Evolutionary conservation across 73 alveolate species (phyloP), one percentile per base, ranked within the genome.

Genomic region (Uronychia binucleata): DNA sequence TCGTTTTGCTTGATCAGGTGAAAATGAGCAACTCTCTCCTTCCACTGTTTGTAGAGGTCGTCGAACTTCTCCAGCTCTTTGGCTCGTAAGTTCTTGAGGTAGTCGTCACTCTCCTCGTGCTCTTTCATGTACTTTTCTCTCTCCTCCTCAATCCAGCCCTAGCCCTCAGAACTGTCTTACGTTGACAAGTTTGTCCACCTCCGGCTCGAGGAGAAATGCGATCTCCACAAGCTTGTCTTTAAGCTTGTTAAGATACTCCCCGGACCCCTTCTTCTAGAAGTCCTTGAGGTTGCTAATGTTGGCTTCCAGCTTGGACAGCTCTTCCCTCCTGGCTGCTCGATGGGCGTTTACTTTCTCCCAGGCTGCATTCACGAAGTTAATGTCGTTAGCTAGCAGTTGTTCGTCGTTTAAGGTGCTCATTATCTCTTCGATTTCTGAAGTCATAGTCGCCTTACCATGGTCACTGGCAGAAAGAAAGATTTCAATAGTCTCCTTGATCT

Each of bases 201-300:
- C 96, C 58, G 97, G 97, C 58, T 87, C 94, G 1, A 93, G 85
- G 27, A 79, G 26, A 80, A 93, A 93, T 0, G 97, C 97, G 77
- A 86, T 89, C 31, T 92, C 92, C 0, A 91, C 74, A 1, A 92
- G 77, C 28, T 92, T 83, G 11, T 88, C 88, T 78, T 88, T 84
- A 67, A 92, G 84, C 31, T 33, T 28, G 77, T 77, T 80, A n/a
- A 91, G 78, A 59, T 84, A 80, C 57, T 86, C 87, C 1, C 91
- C 91, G 58, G 86, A 35, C 28, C 87, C 91, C 67, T 79, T 92
- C 90, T 81, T 79, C 58, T 89, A 58, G 79, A 89, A 89, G 14
- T 58, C 77, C 35, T 86, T 80, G 59, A 89, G 87, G 26, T 89
- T 89, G 59, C 34, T 75, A 28, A 92, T 77, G 57, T 88, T 88